Conservation (phyloP, 768 basidiomycete species). For the Sutorius australiensis region DNA sequence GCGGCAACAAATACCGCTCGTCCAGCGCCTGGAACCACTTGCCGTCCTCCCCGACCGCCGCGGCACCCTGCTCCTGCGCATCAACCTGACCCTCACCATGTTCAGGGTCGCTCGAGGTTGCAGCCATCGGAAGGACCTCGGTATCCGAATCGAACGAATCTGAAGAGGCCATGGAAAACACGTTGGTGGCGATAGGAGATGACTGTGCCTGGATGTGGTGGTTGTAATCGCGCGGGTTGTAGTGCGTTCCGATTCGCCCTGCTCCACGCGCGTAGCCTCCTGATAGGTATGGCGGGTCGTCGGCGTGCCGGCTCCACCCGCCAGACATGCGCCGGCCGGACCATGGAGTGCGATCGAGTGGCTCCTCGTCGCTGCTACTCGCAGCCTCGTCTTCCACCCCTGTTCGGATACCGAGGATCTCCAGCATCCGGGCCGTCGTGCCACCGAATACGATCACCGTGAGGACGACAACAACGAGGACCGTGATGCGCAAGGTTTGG, state of each 20-base stretch:
- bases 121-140: slow-evolving; percentile 76
- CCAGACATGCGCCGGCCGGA: slow-evolving; percentile 33
- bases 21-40: slow-evolving; percentile 97
- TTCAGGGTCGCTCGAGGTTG: slow-evolving; percentile 37
- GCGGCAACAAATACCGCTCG: slow-evolving; percentile 87
- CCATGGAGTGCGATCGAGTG: slow-evolving; percentile 32
- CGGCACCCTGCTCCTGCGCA: slow-evolving; percentile 3
- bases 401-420: slow-evolving; percentile 91
- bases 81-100: slow-evolving; percentile 2
- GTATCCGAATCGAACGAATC: slow-evolving; percentile 76
- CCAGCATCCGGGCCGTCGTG: slow-evolving; percentile 95
- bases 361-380: slow-evolving; percentile 51
- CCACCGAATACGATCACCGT: slow-evolving; percentile 95
- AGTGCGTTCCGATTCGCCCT: slow-evolving; percentile 56
- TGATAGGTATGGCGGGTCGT: slow-evolving; percentile 40
- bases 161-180: slow-evolving; percentile 70
- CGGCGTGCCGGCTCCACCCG: slow-evolving; percentile 42
- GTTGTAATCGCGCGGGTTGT: slow-evolving; percentile 52
- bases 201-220: slow-evolving; percentile 44
- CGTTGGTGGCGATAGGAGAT: slow-evolving; percentile 23
- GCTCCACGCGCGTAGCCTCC: slow-evolving; percentile 31
- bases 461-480: slow-evolving; percentile 91
- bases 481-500: slow-evolving; percentile 86
- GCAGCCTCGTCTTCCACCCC: slow-evolving; percentile 93
- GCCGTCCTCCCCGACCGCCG: slow-evolving; percentile 57